These are phyloP conservation scores for Erysimum cheiranthoides DNA, from an alignment of 345 rosid genomes.

Conservation along the genomic window DNA sequence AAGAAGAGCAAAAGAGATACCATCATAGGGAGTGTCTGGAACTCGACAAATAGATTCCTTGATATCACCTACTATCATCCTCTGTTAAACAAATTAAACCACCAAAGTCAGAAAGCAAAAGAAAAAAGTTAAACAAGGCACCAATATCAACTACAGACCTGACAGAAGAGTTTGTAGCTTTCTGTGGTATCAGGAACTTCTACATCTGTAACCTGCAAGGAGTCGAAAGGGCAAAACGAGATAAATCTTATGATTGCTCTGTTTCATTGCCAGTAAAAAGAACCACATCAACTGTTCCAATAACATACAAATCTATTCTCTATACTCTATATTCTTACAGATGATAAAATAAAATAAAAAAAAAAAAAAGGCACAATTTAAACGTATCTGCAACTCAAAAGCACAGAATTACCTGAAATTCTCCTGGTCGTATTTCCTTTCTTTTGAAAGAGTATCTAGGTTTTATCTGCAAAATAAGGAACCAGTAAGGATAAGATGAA, in stretches of 20 bases:
- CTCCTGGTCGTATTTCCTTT: constrained; percentile 89
- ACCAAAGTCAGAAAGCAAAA: constrained; percentile 21
- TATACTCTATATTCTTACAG: not conserved
- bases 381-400: constrained; percentile 10
- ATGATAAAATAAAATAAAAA: no score
- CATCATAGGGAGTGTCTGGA: constrained; percentile 94
- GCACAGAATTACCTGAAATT: constrained; percentile 62
- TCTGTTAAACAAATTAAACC: constrained; percentile 54
- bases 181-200: constrained; percentile 80
- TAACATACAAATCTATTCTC: not conserved
- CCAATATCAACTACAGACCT: constrained; percentile 57
- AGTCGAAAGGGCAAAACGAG: constrained; percentile 12
- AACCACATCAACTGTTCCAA: not conserved
- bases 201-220: constrained; percentile 66
- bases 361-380: not conserved
- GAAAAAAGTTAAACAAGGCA: constrained; percentile 5
- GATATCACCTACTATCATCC: constrained; percentile 87
- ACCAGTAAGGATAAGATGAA: constrained; percentile 13
- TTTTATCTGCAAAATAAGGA: constrained; percentile 63
- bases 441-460: constrained; percentile 98
- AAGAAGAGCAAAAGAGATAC: constrained; percentile 42
- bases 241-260: not conserved
- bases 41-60: constrained; percentile 94
- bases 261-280: not conserved
- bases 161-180: constrained; percentile 85